Percentiles rank a stretch among this genome's conserved stretches.
Conservation (phyloP, 257 asterid species). For the Solanum lignicaule region DNA sequence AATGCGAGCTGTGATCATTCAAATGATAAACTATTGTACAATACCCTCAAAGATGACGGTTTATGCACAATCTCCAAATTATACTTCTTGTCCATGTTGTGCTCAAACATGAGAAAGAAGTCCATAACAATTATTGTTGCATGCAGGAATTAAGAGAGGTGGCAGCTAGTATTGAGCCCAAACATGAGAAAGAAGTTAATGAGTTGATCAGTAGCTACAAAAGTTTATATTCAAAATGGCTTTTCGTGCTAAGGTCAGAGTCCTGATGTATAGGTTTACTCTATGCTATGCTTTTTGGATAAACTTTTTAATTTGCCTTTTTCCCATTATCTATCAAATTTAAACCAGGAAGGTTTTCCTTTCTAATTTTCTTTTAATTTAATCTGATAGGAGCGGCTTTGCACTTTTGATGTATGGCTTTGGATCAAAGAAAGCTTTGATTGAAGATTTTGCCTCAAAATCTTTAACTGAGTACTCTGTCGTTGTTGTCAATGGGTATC, state of each 20-base stretch:
- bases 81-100: not conserved
- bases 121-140: not conserved
- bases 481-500: conserved; percentile 79
- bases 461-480: conserved; percentile 74
- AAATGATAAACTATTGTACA: not conserved
- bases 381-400: conserved; percentile 40
- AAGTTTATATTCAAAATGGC: conserved; percentile 59
- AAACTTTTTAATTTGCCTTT: not conserved
- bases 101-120: not conserved
- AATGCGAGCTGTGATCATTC: not conserved
- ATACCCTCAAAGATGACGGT: not conserved
- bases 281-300: not conserved
- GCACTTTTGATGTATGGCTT: conserved; percentile 91
- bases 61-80: not conserved
- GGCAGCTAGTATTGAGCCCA: conserved; percentile 51
- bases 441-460: conserved; percentile 78
- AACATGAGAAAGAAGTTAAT: conserved; percentile 68
- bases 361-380: not conserved
- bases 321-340: not conserved
- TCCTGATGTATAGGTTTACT: not conserved
- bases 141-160: conserved; percentile 72
- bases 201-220: conserved; percentile 42
- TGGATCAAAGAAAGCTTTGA: conserved; percentile 74
- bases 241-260: conserved; percentile 22
- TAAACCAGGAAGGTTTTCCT: not conserved